These are phyloP conservation scores for Rhizophagus clarus DNA, from an alignment of 192 early-diverging fungal species.

Conservation along the genomic window DNA sequence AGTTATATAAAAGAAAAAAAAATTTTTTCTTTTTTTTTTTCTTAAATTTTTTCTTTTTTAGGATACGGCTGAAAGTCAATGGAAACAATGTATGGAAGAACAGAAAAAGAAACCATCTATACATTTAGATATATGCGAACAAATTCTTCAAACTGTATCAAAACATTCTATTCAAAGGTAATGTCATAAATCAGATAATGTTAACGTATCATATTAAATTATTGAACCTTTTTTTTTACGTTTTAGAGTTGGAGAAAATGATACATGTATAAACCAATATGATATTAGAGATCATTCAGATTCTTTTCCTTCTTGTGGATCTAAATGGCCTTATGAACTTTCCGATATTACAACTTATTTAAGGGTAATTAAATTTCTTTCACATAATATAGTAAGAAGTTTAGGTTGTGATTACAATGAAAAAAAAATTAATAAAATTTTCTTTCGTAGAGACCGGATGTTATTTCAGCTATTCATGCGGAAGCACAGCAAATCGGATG, in stretches of 20 bases:
- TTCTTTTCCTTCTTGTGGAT: slow-evolving; percentile 50
- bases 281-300: slow-evolving; percentile 54
- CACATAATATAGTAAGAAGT: not conserved
- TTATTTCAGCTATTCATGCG: slow-evolving; percentile 62
- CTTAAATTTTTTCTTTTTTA: not conserved
- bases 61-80: slow-evolving; percentile 19
- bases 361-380: slow-evolving; percentile 42
- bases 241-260: slow-evolving; percentile 4
- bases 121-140: slow-evolving; percentile 43
- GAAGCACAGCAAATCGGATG: slow-evolving; percentile 44
- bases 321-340: slow-evolving; percentile 59
- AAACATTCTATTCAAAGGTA: not conserved
- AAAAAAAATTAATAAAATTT: not conserved
- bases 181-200: not conserved
- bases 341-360: slow-evolving; percentile 48
- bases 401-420: not conserved
- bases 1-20: not conserved
- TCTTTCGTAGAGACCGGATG: slow-evolving; percentile 46
- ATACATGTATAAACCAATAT: slow-evolving; percentile 57
- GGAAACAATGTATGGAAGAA: slow-evolving; percentile 39
- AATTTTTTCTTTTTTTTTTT: not conserved
- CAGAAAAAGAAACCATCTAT: slow-evolving; percentile 36
- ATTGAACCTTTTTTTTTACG: not conserved
- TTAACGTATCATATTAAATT: not conserved
- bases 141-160: slow-evolving; percentile 33